These are phyloP conservation scores for Backusella psychrophila DNA, from an alignment of 192 early-diverging fungal genomes.

Conservation along the genomic window DNA sequence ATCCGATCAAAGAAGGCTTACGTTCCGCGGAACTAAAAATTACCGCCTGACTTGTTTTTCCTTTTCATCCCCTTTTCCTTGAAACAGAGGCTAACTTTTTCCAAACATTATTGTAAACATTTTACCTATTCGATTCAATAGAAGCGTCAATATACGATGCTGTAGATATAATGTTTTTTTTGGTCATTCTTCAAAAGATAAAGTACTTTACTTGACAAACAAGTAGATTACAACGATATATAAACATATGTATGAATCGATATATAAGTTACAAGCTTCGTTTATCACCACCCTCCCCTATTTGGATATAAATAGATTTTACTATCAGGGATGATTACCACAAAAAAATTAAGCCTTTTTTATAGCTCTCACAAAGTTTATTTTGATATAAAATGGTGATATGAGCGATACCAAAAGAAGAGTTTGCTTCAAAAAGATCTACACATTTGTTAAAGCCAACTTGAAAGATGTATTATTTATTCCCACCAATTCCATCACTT, in stretches of 20 bases:
- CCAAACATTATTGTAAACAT: not conserved
- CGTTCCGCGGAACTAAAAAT: not conserved
- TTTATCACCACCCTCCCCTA: not conserved
- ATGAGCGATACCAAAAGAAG: not conserved
- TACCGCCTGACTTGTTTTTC: conserved; percentile 3
- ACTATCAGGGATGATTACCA: not conserved
- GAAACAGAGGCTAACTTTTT: not conserved
- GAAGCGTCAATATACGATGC: not conserved
- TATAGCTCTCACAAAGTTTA: not conserved
- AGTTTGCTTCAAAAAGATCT: not conserved
- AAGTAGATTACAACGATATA: not conserved
- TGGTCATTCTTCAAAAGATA: not conserved
- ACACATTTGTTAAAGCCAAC: too few species aligned
- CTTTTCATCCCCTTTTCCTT: conserved; percentile 10
- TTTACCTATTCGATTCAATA: not conserved
- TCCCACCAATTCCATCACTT: too few species aligned
- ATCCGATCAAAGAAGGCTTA: not conserved
- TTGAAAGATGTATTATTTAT: too few species aligned
- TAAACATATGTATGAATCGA: not conserved
- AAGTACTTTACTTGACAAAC: not conserved
- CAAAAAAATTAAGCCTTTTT: not conserved
- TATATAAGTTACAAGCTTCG: not conserved
- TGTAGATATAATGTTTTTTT: not conserved
- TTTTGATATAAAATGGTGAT: not conserved
- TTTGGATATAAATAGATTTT: not conserved